Conservation (phyloP, 1,284 basidiomycete genomes). For the Ceratorhiza oryzae-sativae region DNA sequence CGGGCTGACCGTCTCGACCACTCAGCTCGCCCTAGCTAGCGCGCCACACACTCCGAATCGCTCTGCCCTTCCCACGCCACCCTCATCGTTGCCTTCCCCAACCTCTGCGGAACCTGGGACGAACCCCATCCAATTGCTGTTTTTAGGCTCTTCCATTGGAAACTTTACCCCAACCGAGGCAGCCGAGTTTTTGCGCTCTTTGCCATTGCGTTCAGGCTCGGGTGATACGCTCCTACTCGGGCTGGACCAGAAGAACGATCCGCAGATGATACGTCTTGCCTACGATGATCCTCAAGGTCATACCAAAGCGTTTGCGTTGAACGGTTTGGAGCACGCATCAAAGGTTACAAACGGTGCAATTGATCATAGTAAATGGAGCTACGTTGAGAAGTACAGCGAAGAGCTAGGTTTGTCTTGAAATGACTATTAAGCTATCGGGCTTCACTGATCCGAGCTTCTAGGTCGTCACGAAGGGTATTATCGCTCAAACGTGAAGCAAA, state of each 20-base stretch:
- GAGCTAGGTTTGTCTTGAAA: constrained; percentile 57
- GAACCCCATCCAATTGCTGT: constrained; percentile 74
- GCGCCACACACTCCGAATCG: constrained; percentile 23
- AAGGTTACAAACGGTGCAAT: constrained; percentile 48
- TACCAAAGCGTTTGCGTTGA: constrained; percentile 88
- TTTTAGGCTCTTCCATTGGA: constrained; percentile 93
- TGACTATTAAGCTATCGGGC: too few relatives aligned
- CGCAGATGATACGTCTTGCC: constrained; percentile 71
- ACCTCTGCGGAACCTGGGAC: constrained; percentile 4
- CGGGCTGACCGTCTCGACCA: neutral
- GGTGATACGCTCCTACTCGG: constrained; percentile 62
- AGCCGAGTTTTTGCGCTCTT: constrained; percentile 74
- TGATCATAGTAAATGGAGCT: constrained; percentile 68
- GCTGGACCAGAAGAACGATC: constrained; percentile 82
- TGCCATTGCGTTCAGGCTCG: constrained; percentile 72
- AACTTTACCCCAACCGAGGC: constrained; percentile 86
- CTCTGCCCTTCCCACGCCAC: constrained; percentile 33
- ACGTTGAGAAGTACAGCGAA: constrained; percentile 80
- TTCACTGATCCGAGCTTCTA: neutral
- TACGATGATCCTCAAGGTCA: constrained; percentile 85
- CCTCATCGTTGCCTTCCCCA: constrained; percentile 41
- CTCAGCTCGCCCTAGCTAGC: neutral
- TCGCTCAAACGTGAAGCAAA: constrained; percentile 70
- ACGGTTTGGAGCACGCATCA: constrained; percentile 71
- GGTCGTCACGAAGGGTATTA: constrained; percentile 87